phyloP scores from a whole-genome alignment of 805 yeast species.

The Tetrapisispora fleetii region DNA sequence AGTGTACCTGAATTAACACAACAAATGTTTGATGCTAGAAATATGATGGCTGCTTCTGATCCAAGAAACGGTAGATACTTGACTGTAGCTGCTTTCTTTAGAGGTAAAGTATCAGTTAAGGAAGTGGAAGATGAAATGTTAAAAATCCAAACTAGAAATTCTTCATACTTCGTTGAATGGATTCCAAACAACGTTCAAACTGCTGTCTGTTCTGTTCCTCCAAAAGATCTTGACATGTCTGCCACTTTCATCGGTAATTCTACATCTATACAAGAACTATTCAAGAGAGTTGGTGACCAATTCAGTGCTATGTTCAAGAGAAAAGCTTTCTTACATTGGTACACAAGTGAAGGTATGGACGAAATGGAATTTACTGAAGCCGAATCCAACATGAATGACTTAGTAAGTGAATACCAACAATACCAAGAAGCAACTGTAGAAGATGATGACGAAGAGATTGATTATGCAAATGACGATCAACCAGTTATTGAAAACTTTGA shows the following conservation, averaged over 20 bases:
- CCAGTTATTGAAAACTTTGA: slow-evolving; percentile 28
- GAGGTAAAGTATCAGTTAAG: slow-evolving; percentile 86
- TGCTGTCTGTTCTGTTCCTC: slow-evolving; percentile 86
- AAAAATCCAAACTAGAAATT: slow-evolving; percentile 71
- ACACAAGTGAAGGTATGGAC: slow-evolving; percentile 93
- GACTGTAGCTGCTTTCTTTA: slow-evolving; percentile 88
- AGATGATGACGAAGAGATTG: slow-evolving; percentile 58
- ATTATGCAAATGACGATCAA: slow-evolving; percentile 29
- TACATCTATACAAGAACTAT: slow-evolving; percentile 84
- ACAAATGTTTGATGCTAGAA: slow-evolving; percentile 84
- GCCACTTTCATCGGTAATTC: slow-evolving; percentile 93
- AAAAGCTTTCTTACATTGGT: slow-evolving; percentile 95
- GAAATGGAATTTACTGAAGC: slow-evolving; percentile 92
- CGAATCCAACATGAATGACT: slow-evolving; percentile 80
- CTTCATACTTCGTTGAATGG: slow-evolving; percentile 87
- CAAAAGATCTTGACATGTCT: slow-evolving; percentile 74
- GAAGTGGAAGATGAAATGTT: slow-evolving; percentile 93
- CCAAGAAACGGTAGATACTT: slow-evolving; percentile 85
- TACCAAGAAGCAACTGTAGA: slow-evolving; percentile 76
- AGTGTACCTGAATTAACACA: slow-evolving; percentile 88
- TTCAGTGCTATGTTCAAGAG: slow-evolving; percentile 88
- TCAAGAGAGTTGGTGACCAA: slow-evolving; percentile 82
- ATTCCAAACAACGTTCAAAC: slow-evolving; percentile 93
- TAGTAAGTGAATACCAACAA: slow-evolving; percentile 85
- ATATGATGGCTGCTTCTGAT: slow-evolving; percentile 94